Percentiles rank a stretch among this genome's conserved stretches.
phyloP scores from a whole-genome alignment of 78 protist genomes.

The Dictyostelium citrinum region DNA sequence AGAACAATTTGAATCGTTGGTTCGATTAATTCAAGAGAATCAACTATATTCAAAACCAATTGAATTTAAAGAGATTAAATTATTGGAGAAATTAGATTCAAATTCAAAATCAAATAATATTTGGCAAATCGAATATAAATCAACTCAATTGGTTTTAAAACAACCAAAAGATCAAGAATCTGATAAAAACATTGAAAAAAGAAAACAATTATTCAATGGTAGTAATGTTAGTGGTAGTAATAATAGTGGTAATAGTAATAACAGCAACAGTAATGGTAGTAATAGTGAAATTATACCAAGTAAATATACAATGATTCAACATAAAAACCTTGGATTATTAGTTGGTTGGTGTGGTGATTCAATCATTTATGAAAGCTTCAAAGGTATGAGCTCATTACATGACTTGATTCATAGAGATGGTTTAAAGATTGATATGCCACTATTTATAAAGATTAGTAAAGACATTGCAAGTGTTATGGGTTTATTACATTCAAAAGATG shows the following conservation, averaged over 20 bases:
- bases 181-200: neutral
- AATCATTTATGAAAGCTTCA: neutral
- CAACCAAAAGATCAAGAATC: constrained; percentile 1
- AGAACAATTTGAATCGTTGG: neutral
- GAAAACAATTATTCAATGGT: neutral
- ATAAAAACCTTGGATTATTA: neutral
- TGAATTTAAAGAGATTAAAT: neutral
- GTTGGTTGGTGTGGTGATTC: constrained; percentile 10
- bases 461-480: constrained; percentile 16
- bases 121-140: constrained; percentile 3
- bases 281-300: neutral
- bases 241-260: neutral
- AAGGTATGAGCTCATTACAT: neutral
- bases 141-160: neutral
- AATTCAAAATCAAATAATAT: neutral
- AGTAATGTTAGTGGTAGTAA: neutral
- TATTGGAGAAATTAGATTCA: neutral
- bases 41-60: neutral
- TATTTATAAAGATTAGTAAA: constrained; percentile 23
- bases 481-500: neutral
- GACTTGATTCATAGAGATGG: constrained; percentile 9
- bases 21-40: neutral
- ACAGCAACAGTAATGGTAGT: neutral
- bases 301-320: neutral
- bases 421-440: constrained; percentile 19